Evolutionary conservation across 495 filamentous ascomycete genomes (phyloP), one percentile per base, ranked within the genome.

Genomic region (Penicillium taxi): DNA sequence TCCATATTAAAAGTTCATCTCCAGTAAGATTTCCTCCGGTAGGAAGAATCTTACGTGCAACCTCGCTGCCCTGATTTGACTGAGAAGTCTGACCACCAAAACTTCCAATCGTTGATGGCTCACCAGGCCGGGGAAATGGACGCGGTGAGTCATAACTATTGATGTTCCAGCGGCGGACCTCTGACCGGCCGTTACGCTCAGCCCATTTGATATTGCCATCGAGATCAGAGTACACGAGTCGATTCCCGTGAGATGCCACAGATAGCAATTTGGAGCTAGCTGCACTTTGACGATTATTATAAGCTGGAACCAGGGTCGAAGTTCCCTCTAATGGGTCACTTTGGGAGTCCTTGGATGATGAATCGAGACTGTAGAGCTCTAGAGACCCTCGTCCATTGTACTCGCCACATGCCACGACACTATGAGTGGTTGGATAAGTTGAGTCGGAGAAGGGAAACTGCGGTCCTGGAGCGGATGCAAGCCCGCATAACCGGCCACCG

Each of bases 301-400:
- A 72, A 11, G 55, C 42, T 7, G 53, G 19, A 0, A 50, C 42
- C n/a, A 58, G 37, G 20, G 50, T 50, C n/a, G 63, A 69, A 9
- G 65, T 58, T 17, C 50, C 47, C 5, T 47, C 52, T 6, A 61
- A 59, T 1, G 52, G 40, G 9, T 53, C 54, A 23, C 29, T 38
- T 7, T 44, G 29, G 16, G 26, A 18, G 16, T 56, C 34, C 18
- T 48, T 24, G 9, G 49, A 46, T n/a, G 52, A 50, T 22, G 69
- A 41, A 5, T 48, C 48, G 7, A 91, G 59, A 32, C 76, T 76
- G 57, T 94, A 94, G n/a, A 94, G 63, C 52, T 96, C 90, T 7
- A 96, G 67, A 0, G 84, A 88, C 5, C 90, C 90, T 51, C 89
- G 82, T 13, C 85, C 86, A 41, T 93, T 93, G 61, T 96, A 96